Evolutionary conservation across 2,329 filamentous ascomycete genomes (phyloP).

Genomic region (Fusarium chlamydosporum): DNA sequence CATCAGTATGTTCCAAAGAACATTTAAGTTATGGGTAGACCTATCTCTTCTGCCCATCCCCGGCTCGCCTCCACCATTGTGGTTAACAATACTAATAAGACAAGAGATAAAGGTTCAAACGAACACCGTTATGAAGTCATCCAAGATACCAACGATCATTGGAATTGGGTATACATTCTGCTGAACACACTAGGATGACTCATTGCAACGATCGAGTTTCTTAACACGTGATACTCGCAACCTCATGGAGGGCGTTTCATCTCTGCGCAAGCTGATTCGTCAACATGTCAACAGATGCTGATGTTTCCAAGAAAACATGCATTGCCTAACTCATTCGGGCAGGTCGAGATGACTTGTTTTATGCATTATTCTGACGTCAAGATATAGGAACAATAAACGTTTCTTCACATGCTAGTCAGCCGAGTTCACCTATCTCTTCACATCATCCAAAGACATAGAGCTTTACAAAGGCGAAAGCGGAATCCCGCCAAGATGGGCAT

Average conservation of each 20-base stretch:
- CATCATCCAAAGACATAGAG: background rate
- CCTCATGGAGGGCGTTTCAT: background rate
- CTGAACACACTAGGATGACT: too few species aligned
- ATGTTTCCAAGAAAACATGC: background rate
- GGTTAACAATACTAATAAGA: too few species aligned
- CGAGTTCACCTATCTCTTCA: background rate
- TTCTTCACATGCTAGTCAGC: background rate
- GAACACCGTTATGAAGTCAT: too few species aligned
- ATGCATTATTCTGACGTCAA: background rate
- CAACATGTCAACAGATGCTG: background rate
- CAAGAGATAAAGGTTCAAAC: too few species aligned
- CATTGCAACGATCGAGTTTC: too few species aligned
- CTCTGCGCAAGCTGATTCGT: background rate
- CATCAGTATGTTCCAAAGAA: too few species aligned
- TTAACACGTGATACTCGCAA: background rate
- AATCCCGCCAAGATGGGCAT: slow-evolving; percentile 9
- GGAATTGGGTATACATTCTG: too few species aligned
- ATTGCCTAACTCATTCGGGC: background rate
- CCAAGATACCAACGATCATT: too few species aligned
- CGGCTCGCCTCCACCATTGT: too few species aligned
- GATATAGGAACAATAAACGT: background rate
- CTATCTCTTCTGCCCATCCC: too few species aligned
- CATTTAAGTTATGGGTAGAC: too few species aligned
- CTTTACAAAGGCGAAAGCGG: background rate
- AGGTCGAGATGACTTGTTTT: background rate